Conservation (phyloP, 345 rosid genomes). For the Murraya paniculata region DNA sequence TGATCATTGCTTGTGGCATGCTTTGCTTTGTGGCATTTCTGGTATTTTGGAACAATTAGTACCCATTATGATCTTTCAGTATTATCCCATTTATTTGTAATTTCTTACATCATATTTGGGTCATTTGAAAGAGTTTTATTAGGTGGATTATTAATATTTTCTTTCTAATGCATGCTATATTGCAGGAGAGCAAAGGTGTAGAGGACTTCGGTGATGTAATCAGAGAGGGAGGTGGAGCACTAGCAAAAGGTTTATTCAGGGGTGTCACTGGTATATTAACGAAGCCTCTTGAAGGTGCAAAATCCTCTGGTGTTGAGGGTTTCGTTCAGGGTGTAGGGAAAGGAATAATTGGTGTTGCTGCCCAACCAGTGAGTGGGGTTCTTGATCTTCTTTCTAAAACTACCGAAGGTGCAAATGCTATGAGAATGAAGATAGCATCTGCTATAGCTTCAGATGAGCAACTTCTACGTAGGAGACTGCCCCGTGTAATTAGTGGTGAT, state of each 20-base stretch:
- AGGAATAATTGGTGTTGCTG: slow-evolving; percentile 97
- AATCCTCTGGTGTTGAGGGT: slow-evolving; percentile 93
- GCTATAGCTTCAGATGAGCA: slow-evolving; percentile 98
- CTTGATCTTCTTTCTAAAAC: slow-evolving; percentile 97
- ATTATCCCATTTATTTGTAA: not conserved
- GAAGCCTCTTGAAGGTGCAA: slow-evolving; percentile 98
- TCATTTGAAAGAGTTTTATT: not conserved
- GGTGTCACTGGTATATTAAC: slow-evolving; percentile 98
- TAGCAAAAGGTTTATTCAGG: slow-evolving; percentile 94
- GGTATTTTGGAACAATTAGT: not conserved
- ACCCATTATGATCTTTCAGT: not conserved
- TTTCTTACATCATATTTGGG: not conserved
- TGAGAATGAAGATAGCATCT: slow-evolving; percentile 96
- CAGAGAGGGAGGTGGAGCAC: slow-evolving; percentile 99
- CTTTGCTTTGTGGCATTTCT: not conserved
- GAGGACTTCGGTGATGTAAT: slow-evolving; percentile 94
- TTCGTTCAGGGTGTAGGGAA: slow-evolving; percentile 98
- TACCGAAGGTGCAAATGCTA: slow-evolving; percentile 99
- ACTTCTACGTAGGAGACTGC: slow-evolving; percentile 88
- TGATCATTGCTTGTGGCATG: not conserved
- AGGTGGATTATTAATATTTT: slow-evolving; percentile 8
- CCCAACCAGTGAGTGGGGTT: slow-evolving; percentile 99
- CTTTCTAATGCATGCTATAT: slow-evolving; percentile 19
- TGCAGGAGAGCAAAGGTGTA: slow-evolving; percentile 92
- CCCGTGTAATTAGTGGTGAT: slow-evolving; percentile 89